A percentile compares a stretch with the other conserved stretches of the same genome.
phyloP scores from a whole-genome alignment of 2,329 filamentous ascomycete genomes.

The Monilinia fructicola region DNA sequence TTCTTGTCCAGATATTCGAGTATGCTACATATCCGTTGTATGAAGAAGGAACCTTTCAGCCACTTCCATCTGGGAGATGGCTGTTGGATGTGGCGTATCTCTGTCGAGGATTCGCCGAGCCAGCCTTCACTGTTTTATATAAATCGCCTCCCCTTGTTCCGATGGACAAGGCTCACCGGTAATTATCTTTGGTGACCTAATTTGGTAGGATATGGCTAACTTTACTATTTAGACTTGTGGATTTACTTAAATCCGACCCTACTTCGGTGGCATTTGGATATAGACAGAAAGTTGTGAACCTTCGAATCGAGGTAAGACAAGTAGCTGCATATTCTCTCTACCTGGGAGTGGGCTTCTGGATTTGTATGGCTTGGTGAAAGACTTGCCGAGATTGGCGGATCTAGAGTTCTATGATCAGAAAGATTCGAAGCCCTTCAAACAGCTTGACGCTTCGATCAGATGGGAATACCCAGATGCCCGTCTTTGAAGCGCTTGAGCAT shows the following conservation, averaged over 20 bases:
- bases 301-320: slow-evolving; percentile 42
- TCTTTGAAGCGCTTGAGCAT: slow-evolving; percentile 64
- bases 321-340: slow-evolving; percentile 55
- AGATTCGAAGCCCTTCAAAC: slow-evolving; percentile 66
- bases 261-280: slow-evolving; percentile 36
- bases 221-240: slow-evolving; percentile 44
- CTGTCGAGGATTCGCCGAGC: slow-evolving; percentile 67
- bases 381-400: slow-evolving; percentile 65
- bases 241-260: slow-evolving; percentile 47
- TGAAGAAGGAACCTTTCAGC: slow-evolving; percentile 44
- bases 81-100: slow-evolving; percentile 62
- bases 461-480: slow-evolving; percentile 67
- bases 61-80: slow-evolving; percentile 55
- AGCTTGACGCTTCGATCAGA: slow-evolving; percentile 55
- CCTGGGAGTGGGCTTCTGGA: slow-evolving; percentile 55
- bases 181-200: background rate
- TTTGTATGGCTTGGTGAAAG: slow-evolving; percentile 57
- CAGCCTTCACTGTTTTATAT: slow-evolving; percentile 72
- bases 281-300: slow-evolving; percentile 38
- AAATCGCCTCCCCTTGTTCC: slow-evolving; percentile 63
- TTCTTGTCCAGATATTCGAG: slow-evolving; percentile 68
- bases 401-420: slow-evolving; percentile 70
- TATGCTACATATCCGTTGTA: slow-evolving; percentile 62
- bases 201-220: background rate
- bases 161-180: slow-evolving; percentile 47